These are phyloP conservation scores for Talaromyces pinophilus DNA, from an alignment of 2,329 filamentous ascomycete genomes.

Conservation along the genomic window DNA sequence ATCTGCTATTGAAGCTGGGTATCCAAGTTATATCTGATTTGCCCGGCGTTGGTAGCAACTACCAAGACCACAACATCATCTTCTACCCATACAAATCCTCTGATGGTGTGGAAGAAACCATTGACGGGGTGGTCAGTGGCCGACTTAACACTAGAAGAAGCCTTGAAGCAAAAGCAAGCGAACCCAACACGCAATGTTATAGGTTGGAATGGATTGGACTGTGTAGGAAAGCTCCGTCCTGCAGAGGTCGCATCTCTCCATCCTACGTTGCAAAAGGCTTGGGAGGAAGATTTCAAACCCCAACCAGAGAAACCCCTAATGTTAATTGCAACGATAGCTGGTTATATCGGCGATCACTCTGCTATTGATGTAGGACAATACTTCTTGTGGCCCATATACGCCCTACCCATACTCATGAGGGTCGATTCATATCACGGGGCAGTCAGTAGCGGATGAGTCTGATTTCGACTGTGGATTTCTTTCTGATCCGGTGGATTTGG, in stretches of 20 bases:
- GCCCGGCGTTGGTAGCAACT: conserved; percentile 47
- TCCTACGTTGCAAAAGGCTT: conserved; percentile 54
- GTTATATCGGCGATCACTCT: conserved; percentile 34
- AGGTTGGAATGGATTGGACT: conserved; percentile 61
- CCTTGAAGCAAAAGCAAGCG: conserved; percentile 45
- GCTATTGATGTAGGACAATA: conserved; percentile 51
- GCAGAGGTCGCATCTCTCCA: conserved; percentile 57
- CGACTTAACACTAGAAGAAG: conserved; percentile 48
- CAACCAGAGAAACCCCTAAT: conserved; percentile 42
- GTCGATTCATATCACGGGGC: conserved; percentile 58
- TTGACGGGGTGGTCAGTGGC: conserved; percentile 57
- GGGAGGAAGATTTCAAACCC: conserved; percentile 58
- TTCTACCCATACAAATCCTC: conserved; percentile 56
- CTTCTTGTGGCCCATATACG: conserved; percentile 56
- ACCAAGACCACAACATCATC: conserved; percentile 37
- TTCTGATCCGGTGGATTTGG: conserved; percentile 56
- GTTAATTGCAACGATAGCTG: conserved; percentile 23
- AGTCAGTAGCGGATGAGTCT: conserved; percentile 42
- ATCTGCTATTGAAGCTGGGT: conserved; percentile 40
- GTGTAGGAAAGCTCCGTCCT: conserved; percentile 58
- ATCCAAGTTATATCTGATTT: conserved; percentile 49
- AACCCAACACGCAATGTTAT: conserved; percentile 48
- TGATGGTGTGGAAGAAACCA: conserved; percentile 50
- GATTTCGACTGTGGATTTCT: conserved; percentile 63
- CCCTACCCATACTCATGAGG: conserved; percentile 64